A percentile compares a stretch with the other conserved stretches of the same genome.
These are phyloP conservation scores for Pseudisothecium myosuroides DNA, from an alignment of 225 moss, liverwort and hornwort species.

Conservation along the genomic window DNA sequence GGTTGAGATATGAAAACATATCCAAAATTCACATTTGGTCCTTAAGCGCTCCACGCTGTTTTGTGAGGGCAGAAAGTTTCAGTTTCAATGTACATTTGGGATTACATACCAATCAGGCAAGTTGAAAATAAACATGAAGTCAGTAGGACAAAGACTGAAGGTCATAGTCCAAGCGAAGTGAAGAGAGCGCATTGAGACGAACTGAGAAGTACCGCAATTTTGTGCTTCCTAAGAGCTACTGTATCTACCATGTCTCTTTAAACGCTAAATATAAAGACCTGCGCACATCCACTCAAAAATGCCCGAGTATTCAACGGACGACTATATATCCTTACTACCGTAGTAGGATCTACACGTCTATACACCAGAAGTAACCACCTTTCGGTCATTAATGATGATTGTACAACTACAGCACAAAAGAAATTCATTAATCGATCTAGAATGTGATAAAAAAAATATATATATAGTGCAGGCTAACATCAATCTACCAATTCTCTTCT, in stretches of 20 bases:
- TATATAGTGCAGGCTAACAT: constrained; percentile 2
- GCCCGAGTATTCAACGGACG: background rate
- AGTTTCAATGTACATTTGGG: background rate
- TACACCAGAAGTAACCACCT: constrained; percentile 3
- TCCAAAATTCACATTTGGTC: background rate
- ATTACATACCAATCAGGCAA: background rate
- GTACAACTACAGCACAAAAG: constrained; percentile 5
- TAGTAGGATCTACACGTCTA: background rate
- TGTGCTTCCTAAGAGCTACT: background rate
- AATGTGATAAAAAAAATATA: background rate
- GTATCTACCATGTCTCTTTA: background rate
- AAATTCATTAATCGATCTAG: background rate
- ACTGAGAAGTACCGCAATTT: background rate
- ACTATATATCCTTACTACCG: background rate
- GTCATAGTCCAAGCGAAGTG: background rate
- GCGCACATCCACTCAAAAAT: background rate
- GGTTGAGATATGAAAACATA: background rate
- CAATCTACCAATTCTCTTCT: background rate
- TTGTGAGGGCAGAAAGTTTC: background rate
- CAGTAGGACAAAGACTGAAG: background rate
- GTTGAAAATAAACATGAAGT: background rate
- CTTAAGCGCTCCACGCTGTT: background rate
- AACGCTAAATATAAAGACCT: background rate
- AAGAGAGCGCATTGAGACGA: background rate
- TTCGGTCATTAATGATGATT: background rate